A percentile compares a stretch with the other conserved stretches of the same genome.
Conservation (phyloP, 2,329 filamentous ascomycete species). For the Xylogone sp. region DNA sequence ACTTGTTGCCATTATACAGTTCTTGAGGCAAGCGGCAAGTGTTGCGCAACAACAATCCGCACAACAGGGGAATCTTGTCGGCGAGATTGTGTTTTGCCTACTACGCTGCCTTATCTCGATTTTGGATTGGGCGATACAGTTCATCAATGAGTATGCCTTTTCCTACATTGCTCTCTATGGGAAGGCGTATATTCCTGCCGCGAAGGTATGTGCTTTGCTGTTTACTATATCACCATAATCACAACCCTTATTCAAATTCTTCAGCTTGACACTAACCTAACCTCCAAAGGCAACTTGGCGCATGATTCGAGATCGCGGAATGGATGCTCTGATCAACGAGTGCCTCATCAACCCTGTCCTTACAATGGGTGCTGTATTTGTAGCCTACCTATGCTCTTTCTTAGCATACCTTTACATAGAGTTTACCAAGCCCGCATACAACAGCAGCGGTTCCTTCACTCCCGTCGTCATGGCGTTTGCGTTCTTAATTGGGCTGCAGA, state of each 20-base stretch:
- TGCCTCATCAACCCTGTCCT: constrained; percentile 45
- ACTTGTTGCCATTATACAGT: constrained; percentile 82
- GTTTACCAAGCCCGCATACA: constrained; percentile 79
- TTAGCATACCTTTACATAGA: constrained; percentile 83
- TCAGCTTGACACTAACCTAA: constrained; percentile 5
- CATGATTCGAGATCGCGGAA: constrained; percentile 88
- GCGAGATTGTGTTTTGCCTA: constrained; percentile 65
- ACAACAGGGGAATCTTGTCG: constrained; percentile 65
- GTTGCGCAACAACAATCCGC: constrained; percentile 67
- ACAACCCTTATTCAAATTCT: neutral
- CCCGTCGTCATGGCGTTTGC: constrained; percentile 77
- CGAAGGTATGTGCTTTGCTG: constrained; percentile 58
- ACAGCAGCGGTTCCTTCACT: constrained; percentile 63
- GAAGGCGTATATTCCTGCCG: constrained; percentile 79
- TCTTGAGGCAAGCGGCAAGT: constrained; percentile 76
- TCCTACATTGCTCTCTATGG: constrained; percentile 92
- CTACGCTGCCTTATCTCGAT: constrained; percentile 73
- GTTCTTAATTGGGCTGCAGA: constrained; percentile 86
- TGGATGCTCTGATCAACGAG: constrained; percentile 79
- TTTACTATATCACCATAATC: too few relatives aligned
- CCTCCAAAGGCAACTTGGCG: constrained; percentile 31
- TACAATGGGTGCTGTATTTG: constrained; percentile 76
- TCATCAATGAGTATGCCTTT: constrained; percentile 90
- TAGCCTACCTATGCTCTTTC: constrained; percentile 77
- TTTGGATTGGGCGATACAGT: constrained; percentile 81